Percentiles rank a stretch among this genome's conserved stretches.
phyloP scores from a whole-genome alignment of 768 basidiomycete genomes.

The Pleurotus sapidus region DNA sequence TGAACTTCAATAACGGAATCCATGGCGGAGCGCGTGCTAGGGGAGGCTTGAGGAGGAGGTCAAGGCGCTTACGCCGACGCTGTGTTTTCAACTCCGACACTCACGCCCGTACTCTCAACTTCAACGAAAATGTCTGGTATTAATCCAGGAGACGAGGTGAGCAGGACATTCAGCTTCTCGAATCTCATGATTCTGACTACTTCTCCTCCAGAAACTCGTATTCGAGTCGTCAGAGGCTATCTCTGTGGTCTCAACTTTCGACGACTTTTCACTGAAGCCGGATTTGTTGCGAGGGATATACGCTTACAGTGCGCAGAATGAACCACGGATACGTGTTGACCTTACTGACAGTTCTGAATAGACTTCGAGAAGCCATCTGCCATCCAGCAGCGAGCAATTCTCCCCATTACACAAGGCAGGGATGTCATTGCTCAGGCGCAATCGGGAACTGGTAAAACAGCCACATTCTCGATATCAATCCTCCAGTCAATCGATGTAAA shows the following conservation, averaged over 20 bases:
- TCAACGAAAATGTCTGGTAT: conserved; percentile 73
- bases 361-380: conserved; percentile 99
- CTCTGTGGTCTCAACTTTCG: conserved; percentile 85
- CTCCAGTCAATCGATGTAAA: conserved; percentile 97
- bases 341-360: conserved; percentile 11
- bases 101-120: conserved; percentile 22
- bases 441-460: conserved; percentile 99
- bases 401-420: conserved; percentile 92
- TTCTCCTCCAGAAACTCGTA: conserved; percentile 68
- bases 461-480: conserved; percentile 97
- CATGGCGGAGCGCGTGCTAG: conserved; percentile 43
- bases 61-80: too few species aligned
- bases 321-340: neutral
- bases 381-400: conserved; percentile 96
- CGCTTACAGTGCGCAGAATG: conserved; percentile 78
- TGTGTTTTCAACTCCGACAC: conserved; percentile 51
- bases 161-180: neutral
- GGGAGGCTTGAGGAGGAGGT: neutral
- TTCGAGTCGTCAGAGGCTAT: conserved; percentile 95
- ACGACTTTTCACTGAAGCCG: conserved; percentile 89
- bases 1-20: conserved; percentile 94
- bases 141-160: conserved; percentile 82
- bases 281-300: conserved; percentile 96
- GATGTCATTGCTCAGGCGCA: conserved; percentile 99
- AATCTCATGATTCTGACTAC: conserved; percentile 9